A percentile compares a stretch with the other conserved stretches of the same genome.
These are phyloP conservation scores for Aureobasidium vineae DNA, from an alignment of 2,329 filamentous ascomycete species.

Conservation along the genomic window DNA sequence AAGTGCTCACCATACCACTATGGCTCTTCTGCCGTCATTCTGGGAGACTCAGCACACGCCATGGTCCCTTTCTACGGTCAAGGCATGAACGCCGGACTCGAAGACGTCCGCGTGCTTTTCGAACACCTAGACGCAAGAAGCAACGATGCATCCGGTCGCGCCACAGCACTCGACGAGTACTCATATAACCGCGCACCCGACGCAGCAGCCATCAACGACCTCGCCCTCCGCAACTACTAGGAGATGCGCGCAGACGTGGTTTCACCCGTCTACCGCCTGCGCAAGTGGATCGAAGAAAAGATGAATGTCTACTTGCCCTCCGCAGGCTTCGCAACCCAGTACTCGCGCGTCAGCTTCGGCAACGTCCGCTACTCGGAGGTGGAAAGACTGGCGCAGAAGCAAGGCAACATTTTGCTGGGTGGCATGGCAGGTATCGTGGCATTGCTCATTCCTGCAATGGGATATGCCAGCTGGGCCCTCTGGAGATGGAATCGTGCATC, in stretches of 20 bases:
- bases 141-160: slow-evolving; percentile 41
- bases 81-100: slow-evolving; percentile 94
- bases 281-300: slow-evolving; percentile 84
- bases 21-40: slow-evolving; percentile 70
- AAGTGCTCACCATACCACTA: slow-evolving; percentile 91
- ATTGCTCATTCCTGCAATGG: slow-evolving; percentile 36
- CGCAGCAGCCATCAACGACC: slow-evolving; percentile 85
- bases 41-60: slow-evolving; percentile 93
- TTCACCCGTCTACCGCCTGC: slow-evolving; percentile 70
- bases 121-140: slow-evolving; percentile 70
- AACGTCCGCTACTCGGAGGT: slow-evolving; percentile 90
- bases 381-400: slow-evolving; percentile 64
- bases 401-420: slow-evolving; percentile 53
- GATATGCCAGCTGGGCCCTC: slow-evolving; percentile 33
- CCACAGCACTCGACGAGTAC: slow-evolving; percentile 66
- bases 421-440: slow-evolving; percentile 51
- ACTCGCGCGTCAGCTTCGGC: slow-evolving; percentile 87
- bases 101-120: slow-evolving; percentile 89
- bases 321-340: slow-evolving; percentile 88
- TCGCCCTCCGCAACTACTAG: slow-evolving; percentile 85
- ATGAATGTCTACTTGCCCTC: slow-evolving; percentile 72
- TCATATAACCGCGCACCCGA: slow-evolving; percentile 71
- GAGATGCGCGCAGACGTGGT: slow-evolving; percentile 91
- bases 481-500: slow-evolving; percentile 33
- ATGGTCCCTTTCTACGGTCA: slow-evolving; percentile 99